Conservation (phyloP, 345 rosid genomes). For the Litchi chinensis region DNA sequence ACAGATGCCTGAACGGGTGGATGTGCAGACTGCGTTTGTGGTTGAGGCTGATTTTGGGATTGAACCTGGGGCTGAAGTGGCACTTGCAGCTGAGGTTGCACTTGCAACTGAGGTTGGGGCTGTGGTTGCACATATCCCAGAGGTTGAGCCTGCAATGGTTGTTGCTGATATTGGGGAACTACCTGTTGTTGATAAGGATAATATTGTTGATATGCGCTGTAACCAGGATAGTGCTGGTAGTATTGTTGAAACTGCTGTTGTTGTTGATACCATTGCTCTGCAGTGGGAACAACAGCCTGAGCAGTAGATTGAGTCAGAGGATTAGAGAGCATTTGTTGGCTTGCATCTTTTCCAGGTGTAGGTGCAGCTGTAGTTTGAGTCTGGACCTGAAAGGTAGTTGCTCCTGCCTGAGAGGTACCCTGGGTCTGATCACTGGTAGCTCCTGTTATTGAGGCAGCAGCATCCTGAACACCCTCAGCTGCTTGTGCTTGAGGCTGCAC, state of each 20-base stretch:
- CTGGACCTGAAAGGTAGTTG: slow-evolving; percentile 42
- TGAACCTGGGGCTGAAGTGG: slow-evolving; percentile 29
- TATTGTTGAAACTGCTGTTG: slow-evolving; percentile 64
- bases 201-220: slow-evolving; percentile 52
- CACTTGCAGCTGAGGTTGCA: slow-evolving; percentile 29
- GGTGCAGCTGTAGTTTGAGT: slow-evolving; percentile 38
- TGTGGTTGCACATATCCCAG: slow-evolving; percentile 34
- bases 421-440: slow-evolving; percentile 38
- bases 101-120: slow-evolving; percentile 28
- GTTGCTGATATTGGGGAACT: slow-evolving; percentile 43
- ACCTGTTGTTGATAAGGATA: slow-evolving; percentile 65
- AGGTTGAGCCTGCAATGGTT: slow-evolving; percentile 34
- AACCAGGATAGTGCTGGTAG: slow-evolving; percentile 68
- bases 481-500: slow-evolving; percentile 57
- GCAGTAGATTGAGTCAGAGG: slow-evolving; percentile 39
- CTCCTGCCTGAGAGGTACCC: slow-evolving; percentile 40
- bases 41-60: slow-evolving; percentile 23
- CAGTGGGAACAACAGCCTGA: slow-evolving; percentile 45
- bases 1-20: slow-evolving; percentile 33
- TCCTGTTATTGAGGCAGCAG: slow-evolving; percentile 37
- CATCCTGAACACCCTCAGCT: slow-evolving; percentile 44
- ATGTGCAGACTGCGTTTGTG: slow-evolving; percentile 26
- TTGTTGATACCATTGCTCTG: slow-evolving; percentile 74
- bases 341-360: slow-evolving; percentile 38
- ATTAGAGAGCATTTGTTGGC: slow-evolving; percentile 35